Conservation (phyloP, 2,329 filamentous ascomycete species). For the Pseudocercospora fuligena region DNA sequence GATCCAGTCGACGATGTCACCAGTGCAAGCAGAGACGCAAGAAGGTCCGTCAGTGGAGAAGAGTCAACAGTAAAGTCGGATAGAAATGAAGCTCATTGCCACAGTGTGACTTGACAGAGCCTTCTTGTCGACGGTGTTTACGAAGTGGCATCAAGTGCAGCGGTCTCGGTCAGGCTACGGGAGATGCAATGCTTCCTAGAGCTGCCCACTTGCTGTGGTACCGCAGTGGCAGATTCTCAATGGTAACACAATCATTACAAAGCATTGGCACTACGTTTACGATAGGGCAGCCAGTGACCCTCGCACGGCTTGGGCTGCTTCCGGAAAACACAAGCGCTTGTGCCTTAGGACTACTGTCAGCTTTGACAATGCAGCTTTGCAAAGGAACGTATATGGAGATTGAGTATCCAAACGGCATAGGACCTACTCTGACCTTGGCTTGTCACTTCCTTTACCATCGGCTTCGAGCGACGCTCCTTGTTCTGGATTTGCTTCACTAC, state of each 20-base stretch:
- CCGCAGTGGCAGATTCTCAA: neutral
- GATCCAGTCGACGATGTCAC: conserved; percentile 4
- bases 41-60: neutral
- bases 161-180: neutral
- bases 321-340: conserved; percentile 5
- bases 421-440: neutral
- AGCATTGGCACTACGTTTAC: neutral
- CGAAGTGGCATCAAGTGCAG: conserved; percentile 5
- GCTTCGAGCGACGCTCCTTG: no score
- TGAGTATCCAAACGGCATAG: neutral
- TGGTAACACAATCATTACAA: conserved; percentile 3
- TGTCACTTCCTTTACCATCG: no score
- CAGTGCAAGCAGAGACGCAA: conserved; percentile 9
- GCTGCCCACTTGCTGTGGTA: no score
- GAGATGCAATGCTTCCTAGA: no score
- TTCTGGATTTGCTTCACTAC: neutral
- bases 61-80: neutral
- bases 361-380: neutral
- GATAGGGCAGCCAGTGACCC: neutral
- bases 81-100: no score
- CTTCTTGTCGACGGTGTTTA: neutral
- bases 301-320: neutral
- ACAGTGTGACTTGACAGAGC: conserved; percentile 5
- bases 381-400: no score
- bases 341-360: neutral